Evolutionary conservation across 2,329 filamentous ascomycete species (phyloP).

Genomic region (Fusarium denticulatum): DNA sequence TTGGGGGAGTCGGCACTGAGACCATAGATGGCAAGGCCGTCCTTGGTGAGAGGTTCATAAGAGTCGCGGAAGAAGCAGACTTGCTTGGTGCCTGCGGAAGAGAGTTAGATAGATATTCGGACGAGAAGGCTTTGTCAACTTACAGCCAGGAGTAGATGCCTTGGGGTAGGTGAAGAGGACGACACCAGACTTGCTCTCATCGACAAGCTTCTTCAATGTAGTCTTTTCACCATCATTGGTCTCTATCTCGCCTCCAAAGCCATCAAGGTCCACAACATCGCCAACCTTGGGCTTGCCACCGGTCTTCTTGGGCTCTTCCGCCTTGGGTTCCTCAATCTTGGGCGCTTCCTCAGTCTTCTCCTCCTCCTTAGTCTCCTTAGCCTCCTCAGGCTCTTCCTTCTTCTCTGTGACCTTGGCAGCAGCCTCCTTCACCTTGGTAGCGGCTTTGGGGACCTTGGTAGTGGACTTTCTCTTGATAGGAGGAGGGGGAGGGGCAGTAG

Average conservation of each 20-base stretch:
- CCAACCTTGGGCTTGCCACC: constrained; percentile 60
- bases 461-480: constrained; percentile 51
- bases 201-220: constrained; percentile 81
- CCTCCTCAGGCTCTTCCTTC: constrained; percentile 49
- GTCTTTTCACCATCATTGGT: constrained; percentile 86
- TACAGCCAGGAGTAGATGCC: constrained; percentile 94
- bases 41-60: constrained; percentile 78
- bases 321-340: constrained; percentile 46
- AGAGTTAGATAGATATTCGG: constrained; percentile 4
- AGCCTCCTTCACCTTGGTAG: constrained; percentile 45
- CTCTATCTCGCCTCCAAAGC: constrained; percentile 78
- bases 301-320: constrained; percentile 46
- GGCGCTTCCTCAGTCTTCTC: constrained; percentile 38
- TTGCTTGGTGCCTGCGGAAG: constrained; percentile 83
- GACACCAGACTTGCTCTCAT: constrained; percentile 84
- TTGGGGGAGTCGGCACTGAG: constrained; percentile 89
- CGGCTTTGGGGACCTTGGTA: constrained; percentile 24
- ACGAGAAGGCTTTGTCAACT: constrained; percentile 50
- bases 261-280: constrained; percentile 65
- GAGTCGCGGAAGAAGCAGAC: constrained; percentile 92
- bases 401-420: constrained; percentile 46
- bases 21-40: constrained; percentile 87
- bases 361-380: constrained; percentile 37
- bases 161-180: constrained; percentile 96
- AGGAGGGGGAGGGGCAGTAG: constrained; percentile 57